A percentile compares a stretch with the other conserved stretches of the same genome.
phyloP scores from a whole-genome alignment of 1,284 basidiomycete genomes.

The Chalciporus sp. region DNA sequence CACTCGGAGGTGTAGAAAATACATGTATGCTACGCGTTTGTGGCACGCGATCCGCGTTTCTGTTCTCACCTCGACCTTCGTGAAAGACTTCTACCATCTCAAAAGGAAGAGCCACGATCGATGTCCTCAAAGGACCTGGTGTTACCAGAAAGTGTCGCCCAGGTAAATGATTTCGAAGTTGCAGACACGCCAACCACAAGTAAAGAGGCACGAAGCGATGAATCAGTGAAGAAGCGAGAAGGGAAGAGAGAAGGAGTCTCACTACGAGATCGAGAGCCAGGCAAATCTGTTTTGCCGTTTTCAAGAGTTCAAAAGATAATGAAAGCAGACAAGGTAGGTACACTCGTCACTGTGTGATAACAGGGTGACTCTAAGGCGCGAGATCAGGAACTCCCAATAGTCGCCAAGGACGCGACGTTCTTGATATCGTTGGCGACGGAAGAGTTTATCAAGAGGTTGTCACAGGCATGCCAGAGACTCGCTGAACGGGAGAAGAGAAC shows the following conservation, averaged over 20 bases:
- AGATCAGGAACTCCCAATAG: conserved; percentile 67
- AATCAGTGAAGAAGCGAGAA: conserved; percentile 18
- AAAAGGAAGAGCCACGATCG: background rate
- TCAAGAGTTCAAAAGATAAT: conserved; percentile 77
- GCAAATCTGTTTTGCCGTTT: conserved; percentile 70
- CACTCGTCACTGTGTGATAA: background rate
- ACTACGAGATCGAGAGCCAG: conserved; percentile 45
- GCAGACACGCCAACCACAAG: conserved; percentile 10
- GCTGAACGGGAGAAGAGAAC: conserved; percentile 65
- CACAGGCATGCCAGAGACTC: conserved; percentile 58
- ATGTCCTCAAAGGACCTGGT: conserved; percentile 21
- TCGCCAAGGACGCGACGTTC: conserved; percentile 73
- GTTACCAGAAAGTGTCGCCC: conserved; percentile 10
- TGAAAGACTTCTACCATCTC: background rate
- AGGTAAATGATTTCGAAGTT: conserved; percentile 12
- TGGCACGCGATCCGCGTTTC: conserved; percentile 1
- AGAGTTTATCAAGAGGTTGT: conserved; percentile 71
- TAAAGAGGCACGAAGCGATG: conserved; percentile 10
- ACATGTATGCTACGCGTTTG: conserved; percentile 3
- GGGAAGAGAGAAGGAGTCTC: conserved; percentile 22
- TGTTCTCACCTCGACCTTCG: background rate
- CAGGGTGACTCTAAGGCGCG: conserved; percentile 5
- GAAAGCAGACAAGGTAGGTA: conserved; percentile 72
- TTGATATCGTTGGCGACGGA: conserved; percentile 77
- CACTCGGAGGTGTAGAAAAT: no score